phyloP scores from a whole-genome alignment of 2,329 filamentous ascomycete genomes.

The Waltergamsia citrina region DNA sequence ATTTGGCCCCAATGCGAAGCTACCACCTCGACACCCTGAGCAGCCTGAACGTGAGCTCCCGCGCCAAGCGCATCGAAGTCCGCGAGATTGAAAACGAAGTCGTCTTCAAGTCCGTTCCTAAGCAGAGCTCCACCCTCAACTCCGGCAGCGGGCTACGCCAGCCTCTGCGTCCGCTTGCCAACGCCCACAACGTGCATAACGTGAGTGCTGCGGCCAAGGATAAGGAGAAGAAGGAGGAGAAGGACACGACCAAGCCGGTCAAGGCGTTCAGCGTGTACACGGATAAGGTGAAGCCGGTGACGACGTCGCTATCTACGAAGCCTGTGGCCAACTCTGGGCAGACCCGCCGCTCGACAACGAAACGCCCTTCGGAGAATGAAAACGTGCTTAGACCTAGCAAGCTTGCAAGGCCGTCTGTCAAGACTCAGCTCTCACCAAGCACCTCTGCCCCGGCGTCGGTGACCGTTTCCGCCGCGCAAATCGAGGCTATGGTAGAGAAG shows the following conservation, averaged over 20 bases:
- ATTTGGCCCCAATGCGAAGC: conserved; percentile 80
- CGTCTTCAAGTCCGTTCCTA: conserved; percentile 68
- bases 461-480: conserved; percentile 60
- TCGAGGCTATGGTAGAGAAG: conserved; percentile 86
- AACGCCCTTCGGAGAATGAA: conserved; percentile 33
- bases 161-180: conserved; percentile 67
- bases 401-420: conserved; percentile 24
- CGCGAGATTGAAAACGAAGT: conserved; percentile 94
- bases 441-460: conserved; percentile 12
- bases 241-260: conserved; percentile 55
- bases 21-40: conserved; percentile 92
- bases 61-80: conserved; percentile 93
- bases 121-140: conserved; percentile 31
- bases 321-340: conserved; percentile 23
- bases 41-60: conserved; percentile 88
- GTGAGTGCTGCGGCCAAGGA: conserved; percentile 37
- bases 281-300: conserved; percentile 48
- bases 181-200: conserved; percentile 64
- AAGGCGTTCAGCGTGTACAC: conserved; percentile 86
- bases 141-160: conserved; percentile 49
- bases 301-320: conserved; percentile 11
- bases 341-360: conserved; percentile 22
- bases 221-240: conserved; percentile 22
- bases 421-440: conserved; percentile 11
- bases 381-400: conserved; percentile 35